Evolutionary conservation across 2,329 filamentous ascomycete genomes (phyloP).

Genomic region (Ceratocystis diversiconidia): DNA sequence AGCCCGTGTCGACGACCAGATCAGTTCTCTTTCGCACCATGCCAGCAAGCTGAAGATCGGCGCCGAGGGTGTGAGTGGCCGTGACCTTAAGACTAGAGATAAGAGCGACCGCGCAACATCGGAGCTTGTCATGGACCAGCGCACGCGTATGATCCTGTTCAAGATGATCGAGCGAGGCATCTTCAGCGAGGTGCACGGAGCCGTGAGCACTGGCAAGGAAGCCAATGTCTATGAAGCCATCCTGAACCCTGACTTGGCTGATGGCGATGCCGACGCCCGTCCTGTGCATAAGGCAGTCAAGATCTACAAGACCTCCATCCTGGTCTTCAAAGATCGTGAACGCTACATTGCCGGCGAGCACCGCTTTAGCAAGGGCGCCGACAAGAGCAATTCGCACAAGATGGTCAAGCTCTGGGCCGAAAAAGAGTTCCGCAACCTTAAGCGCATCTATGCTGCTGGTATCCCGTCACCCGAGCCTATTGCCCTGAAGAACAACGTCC

Average conservation of each 20-base stretch:
- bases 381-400: conserved; percentile 85
- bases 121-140: conserved; percentile 86
- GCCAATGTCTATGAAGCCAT: conserved; percentile 95
- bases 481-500: conserved; percentile 78
- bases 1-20: conserved; percentile 72
- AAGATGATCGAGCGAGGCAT: conserved; percentile 90
- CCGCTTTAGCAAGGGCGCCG: conserved; percentile 77
- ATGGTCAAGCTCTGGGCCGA: conserved; percentile 99
- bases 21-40: conserved; percentile 70
- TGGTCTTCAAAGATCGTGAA: conserved; percentile 96
- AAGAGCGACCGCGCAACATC: conserved; percentile 86
- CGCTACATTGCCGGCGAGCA: conserved; percentile 92
- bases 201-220: conserved; percentile 92
- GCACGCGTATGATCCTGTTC: conserved; percentile 86
- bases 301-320: conserved; percentile 95
- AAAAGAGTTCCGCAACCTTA: conserved; percentile 92
- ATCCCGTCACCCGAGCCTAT: conserved; percentile 87
- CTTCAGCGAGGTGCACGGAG: conserved; percentile 84
- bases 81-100: conserved; percentile 52
- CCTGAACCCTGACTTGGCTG: conserved; percentile 42
- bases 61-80: conserved; percentile 18
- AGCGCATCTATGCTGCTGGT: conserved; percentile 65
- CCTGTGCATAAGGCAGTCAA: conserved; percentile 77
- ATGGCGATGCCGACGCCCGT: conserved; percentile 37
- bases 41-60: conserved; percentile 60